These are phyloP conservation scores for Boletus vermiculosoides DNA, from an alignment of 768 basidiomycete species.

Conservation along the genomic window DNA sequence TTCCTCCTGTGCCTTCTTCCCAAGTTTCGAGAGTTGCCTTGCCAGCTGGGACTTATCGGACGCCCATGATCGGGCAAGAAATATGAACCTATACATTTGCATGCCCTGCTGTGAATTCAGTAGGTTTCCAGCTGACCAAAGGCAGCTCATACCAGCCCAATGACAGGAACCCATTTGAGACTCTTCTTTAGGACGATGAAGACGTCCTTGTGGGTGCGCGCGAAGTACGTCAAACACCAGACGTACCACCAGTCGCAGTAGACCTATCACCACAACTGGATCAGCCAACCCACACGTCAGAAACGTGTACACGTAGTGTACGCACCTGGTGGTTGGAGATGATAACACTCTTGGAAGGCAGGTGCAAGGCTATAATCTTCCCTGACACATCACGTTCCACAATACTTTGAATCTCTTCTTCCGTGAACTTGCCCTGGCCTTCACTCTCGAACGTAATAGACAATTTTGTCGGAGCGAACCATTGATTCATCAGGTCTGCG, in stretches of 20 bases:
- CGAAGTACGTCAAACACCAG: slow-evolving; percentile 79
- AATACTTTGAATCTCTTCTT: slow-evolving; percentile 55
- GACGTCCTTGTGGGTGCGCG: slow-evolving; percentile 65
- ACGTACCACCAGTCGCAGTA: slow-evolving; percentile 88
- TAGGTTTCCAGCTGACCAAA: not conserved
- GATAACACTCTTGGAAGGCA: slow-evolving; percentile 79
- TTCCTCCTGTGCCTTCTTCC: slow-evolving; percentile 61
- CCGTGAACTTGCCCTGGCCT: slow-evolving; percentile 61
- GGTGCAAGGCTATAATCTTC: slow-evolving; percentile 54
- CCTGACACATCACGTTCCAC: slow-evolving; percentile 59
- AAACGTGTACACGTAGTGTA: not conserved
- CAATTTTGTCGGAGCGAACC: slow-evolving; percentile 77
- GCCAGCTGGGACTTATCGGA: slow-evolving; percentile 73
- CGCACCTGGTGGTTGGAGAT: slow-evolving; percentile 92
- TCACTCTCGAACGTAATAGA: slow-evolving; percentile 71
- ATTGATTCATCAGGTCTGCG: slow-evolving; percentile 74
- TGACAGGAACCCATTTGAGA: slow-evolving; percentile 79
- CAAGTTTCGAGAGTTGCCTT: slow-evolving; percentile 64
- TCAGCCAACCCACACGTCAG: slow-evolving; percentile 5
- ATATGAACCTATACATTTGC: slow-evolving; percentile 94
- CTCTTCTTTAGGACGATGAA: slow-evolving; percentile 93
- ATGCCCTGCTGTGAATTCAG: slow-evolving; percentile 57
- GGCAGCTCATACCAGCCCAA: slow-evolving; percentile 72
- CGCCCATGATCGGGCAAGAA: slow-evolving; percentile 88
- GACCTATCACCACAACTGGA: slow-evolving; percentile 40